Evolutionary conservation across 257 asterid species (phyloP).

Genomic region (Eustoma russellianum): DNA sequence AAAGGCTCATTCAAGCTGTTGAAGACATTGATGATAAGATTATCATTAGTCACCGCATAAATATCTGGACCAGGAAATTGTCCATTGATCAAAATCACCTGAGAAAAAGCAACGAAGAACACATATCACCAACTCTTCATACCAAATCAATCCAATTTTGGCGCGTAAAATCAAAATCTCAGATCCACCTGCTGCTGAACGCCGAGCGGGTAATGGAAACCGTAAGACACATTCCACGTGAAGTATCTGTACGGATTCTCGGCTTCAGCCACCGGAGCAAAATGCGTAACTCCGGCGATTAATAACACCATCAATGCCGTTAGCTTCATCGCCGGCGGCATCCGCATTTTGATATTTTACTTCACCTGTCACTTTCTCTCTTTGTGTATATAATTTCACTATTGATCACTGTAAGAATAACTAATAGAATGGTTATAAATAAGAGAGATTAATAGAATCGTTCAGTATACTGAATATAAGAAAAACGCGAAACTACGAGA

Average conservation of each 20-base stretch:
- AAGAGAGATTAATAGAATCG: too few species aligned
- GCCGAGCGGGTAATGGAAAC: constrained; percentile 61
- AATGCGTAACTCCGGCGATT: not conserved
- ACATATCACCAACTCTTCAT: not conserved
- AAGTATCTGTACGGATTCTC: constrained; percentile 80
- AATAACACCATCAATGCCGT: constrained; percentile 4
- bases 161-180: not conserved
- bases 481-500: too few species aligned
- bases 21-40: constrained; percentile 61
- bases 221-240: constrained; percentile 71
- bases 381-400: too few species aligned
- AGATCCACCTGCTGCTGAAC: constrained; percentile 54
- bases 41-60: constrained; percentile 75
- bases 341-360: constrained; percentile 26
- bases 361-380: not conserved
- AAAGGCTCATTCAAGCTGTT: constrained; percentile 88
- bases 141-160: too few species aligned
- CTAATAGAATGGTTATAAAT: too few species aligned
- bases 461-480: too few species aligned
- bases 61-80: constrained; percentile 96
- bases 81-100: constrained; percentile 91
- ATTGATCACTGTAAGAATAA: too few species aligned
- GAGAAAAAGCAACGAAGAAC: not conserved
- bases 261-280: constrained; percentile 34
- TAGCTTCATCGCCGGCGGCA: constrained; percentile 18